Conservation (phyloP, 805 yeast genomes). For the Phaffomyces opuntiae region DNA sequence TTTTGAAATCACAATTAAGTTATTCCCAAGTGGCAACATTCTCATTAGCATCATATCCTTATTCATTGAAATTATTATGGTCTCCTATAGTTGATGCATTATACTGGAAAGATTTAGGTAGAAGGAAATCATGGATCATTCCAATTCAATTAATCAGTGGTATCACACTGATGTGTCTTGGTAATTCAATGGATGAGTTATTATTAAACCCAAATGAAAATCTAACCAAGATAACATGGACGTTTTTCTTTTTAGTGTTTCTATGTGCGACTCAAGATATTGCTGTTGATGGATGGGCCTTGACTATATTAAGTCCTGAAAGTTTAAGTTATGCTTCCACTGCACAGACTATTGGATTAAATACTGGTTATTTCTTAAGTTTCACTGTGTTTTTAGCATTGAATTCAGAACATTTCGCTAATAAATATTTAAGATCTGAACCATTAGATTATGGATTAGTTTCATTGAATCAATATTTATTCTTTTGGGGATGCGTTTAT, state of each 20-base stretch:
- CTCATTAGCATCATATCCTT: slow-evolving; percentile 90
- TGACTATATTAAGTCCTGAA: slow-evolving; percentile 72
- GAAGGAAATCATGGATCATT: slow-evolving; percentile 89
- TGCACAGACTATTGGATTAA: slow-evolving; percentile 93
- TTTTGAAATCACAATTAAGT: slow-evolving; percentile 73
- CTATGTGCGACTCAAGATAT: slow-evolving; percentile 97
- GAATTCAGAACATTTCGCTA: slow-evolving; percentile 88
- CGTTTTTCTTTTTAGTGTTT: slow-evolving; percentile 73
- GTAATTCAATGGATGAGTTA: slow-evolving; percentile 44
- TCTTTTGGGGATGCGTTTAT: slow-evolving; percentile 71
- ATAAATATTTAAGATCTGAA: slow-evolving; percentile 60
- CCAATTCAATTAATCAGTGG: slow-evolving; percentile 88
- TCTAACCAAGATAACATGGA: slow-evolving; percentile 51
- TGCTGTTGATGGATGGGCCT: slow-evolving; percentile 99
- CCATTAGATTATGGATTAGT: slow-evolving; percentile 65
- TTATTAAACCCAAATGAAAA: slow-evolving; percentile 43
- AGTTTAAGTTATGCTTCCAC: slow-evolving; percentile 91
- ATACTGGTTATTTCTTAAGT: slow-evolving; percentile 85
- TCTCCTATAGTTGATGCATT: slow-evolving; percentile 93
- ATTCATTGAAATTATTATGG: slow-evolving; percentile 88
- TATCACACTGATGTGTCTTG: slow-evolving; percentile 55
- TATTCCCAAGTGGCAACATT: slow-evolving; percentile 89
- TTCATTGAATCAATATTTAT: slow-evolving; percentile 67
- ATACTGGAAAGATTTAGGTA: slow-evolving; percentile 59
- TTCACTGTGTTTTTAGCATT: slow-evolving; percentile 89